Conservation (phyloP, 2,329 filamentous ascomycete species). For the Phyllosticta paracitricarpa region DNA sequence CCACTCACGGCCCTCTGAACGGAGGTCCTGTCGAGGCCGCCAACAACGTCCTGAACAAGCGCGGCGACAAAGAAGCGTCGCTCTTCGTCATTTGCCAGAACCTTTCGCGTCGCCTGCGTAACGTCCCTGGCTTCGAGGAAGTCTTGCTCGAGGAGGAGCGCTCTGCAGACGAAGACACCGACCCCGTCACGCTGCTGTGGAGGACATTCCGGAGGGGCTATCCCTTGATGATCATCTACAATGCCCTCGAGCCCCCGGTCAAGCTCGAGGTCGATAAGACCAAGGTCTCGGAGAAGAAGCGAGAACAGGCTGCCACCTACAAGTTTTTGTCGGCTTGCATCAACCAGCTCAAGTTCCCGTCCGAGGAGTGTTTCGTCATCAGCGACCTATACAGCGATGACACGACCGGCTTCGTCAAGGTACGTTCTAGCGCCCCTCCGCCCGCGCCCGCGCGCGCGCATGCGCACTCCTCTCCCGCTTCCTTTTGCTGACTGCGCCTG, state of each 20-base stretch:
- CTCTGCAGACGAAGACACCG: constrained; percentile 56
- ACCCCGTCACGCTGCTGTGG: constrained; percentile 89
- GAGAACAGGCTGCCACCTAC: constrained; percentile 79
- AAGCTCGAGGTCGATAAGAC: constrained; percentile 58
- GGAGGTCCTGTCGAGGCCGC: constrained; percentile 63
- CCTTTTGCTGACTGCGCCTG: not conserved
- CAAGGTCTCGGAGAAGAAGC: constrained; percentile 56
- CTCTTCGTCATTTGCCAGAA: constrained; percentile 92
- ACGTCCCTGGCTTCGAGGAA: constrained; percentile 72
- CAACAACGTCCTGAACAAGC: constrained; percentile 94
- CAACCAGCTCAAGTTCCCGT: constrained; percentile 66
- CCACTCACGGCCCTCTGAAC: constrained; percentile 28
- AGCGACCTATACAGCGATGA: constrained; percentile 87
- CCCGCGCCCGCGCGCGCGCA: not conserved
- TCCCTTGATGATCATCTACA: constrained; percentile 82
- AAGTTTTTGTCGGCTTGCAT: constrained; percentile 87
- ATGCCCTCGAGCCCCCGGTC: constrained; percentile 63
- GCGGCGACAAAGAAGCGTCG: constrained; percentile 81
- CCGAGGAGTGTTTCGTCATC: constrained; percentile 82
- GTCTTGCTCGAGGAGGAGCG: constrained; percentile 64
- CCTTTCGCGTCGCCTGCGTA: constrained; percentile 68
- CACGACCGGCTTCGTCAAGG: constrained; percentile 95
- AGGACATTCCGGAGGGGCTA: constrained; percentile 72
- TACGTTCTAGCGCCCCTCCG: constrained; percentile 22
- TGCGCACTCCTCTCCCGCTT: not conserved